Conservation (phyloP, 2,329 filamentous ascomycete genomes). For the Cercospora sesami region DNA sequence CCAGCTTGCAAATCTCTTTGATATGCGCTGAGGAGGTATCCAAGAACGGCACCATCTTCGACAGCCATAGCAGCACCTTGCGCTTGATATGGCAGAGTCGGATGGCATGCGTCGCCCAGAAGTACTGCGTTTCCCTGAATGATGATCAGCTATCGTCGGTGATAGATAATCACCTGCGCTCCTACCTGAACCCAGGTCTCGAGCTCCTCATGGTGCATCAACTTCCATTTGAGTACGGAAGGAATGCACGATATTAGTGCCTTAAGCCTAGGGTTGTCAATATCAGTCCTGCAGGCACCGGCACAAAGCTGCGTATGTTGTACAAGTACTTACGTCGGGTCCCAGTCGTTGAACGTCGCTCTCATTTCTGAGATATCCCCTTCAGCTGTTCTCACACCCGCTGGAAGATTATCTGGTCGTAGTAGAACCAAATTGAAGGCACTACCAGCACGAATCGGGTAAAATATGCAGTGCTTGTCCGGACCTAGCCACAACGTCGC, state of each 20-base stretch:
- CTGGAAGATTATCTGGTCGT: constrained; percentile 61
- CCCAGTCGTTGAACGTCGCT: constrained; percentile 60
- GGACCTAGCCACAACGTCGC: constrained; percentile 61
- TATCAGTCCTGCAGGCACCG: not conserved
- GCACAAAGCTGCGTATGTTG: not conserved
- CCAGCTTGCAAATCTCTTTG: not conserved
- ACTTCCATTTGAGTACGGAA: constrained; percentile 65
- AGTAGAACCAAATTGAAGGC: constrained; percentile 66
- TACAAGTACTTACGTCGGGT: constrained; percentile 49
- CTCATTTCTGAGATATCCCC: constrained; percentile 62
- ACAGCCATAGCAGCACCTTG: constrained; percentile 67
- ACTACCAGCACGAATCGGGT: constrained; percentile 57
- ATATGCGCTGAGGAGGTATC: constrained; percentile 43
- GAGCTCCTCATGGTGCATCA: constrained; percentile 38
- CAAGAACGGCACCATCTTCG: constrained; percentile 66
- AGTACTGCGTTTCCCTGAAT: constrained; percentile 1
- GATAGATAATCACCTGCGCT: not conserved
- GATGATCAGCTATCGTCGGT: not conserved
- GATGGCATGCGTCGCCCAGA: constrained; percentile 61
- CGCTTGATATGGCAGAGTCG: constrained; percentile 55
- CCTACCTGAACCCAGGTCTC: constrained; percentile 14
- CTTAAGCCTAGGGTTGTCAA: constrained; percentile 27
- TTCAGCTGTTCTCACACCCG: constrained; percentile 50
- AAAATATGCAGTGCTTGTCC: constrained; percentile 59
- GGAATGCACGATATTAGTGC: constrained; percentile 52